These are phyloP conservation scores for Gastrodia elata DNA, from an alignment of 106 monocot genomes.

Conservation along the genomic window DNA sequence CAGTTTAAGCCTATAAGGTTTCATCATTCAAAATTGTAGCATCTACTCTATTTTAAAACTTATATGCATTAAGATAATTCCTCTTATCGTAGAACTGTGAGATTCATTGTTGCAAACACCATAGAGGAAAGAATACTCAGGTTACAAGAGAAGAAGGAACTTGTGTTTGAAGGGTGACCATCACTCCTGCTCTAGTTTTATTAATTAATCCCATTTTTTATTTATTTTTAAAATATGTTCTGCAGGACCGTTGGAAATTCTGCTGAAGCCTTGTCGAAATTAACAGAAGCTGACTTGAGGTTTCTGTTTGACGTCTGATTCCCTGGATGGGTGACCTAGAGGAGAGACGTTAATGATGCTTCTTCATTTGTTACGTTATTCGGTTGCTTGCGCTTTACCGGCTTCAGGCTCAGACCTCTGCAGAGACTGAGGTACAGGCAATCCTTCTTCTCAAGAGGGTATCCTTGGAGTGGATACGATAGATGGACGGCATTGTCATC, in stretches of 20 bases:
- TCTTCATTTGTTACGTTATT: background rate
- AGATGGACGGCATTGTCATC: too few species aligned
- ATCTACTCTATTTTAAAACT: background rate
- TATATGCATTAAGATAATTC: background rate
- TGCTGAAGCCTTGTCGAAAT: conserved; percentile 55
- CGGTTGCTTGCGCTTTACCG: background rate
- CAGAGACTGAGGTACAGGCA: too few species aligned
- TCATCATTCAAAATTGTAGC: background rate
- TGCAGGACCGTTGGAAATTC: conserved; percentile 70
- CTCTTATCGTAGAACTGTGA: conserved; percentile 34
- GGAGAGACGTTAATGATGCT: background rate
- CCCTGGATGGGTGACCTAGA: background rate
- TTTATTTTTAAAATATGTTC: background rate
- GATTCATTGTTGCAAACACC: conserved; percentile 70
- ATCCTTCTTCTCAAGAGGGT: too few species aligned
- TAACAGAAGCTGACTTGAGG: conserved; percentile 67
- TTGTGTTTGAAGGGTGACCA: conserved; percentile 73
- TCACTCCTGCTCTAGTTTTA: conserved; percentile 1
- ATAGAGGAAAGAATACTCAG: conserved; percentile 81
- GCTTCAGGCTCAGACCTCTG: too few species aligned
- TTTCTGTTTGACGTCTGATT: conserved; percentile 44
- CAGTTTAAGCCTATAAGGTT: conserved; percentile 94
- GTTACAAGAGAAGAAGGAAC: conserved; percentile 79
- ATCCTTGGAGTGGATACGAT: too few species aligned
- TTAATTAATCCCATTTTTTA: background rate